Base-by-base conservation (phyloP, 2,329 filamentous ascomycete species). In the Alternaria atra region DNA sequence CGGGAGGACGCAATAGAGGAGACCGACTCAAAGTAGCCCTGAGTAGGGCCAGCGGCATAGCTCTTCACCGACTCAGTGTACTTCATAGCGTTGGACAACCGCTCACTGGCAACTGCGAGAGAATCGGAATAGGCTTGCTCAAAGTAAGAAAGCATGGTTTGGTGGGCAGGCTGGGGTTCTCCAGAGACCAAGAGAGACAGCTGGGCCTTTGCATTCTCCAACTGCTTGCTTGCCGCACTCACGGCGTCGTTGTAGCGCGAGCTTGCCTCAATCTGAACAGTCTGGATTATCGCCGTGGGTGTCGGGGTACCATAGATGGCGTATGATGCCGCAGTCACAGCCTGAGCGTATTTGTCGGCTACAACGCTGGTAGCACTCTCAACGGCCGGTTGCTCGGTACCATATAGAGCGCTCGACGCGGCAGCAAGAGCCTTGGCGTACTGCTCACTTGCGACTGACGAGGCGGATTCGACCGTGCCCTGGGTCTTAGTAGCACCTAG, bases 1-100 rank as follows among this genome's bases (percentile, higher is more conserved):
- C 86, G 86, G 32, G 89, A 88, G 0, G 90, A 86, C 0, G 92
- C 92, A 65, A 93, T 86, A 0, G 90, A 88, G 52, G 85, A 86
- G 30, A 89, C 84, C 6, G 85, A 87, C 60, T 84, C 83, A 17
- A 87, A 78, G 9, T 83, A 81, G 12, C 82, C 84, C 61, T 82
- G 81, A 5, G 80, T 80, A 3, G 80, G 78, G n/a, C 76, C 73
- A 20, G 77, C 77, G 13, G 72, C 79, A 44, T 78, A 79, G 68
- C 66, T 79, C 53, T 79, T 81, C 17, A 77, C 69, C 5, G 77
- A 77, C 15, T 78, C 70, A 7, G 79, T 80, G 56, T 79, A 80
- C 48, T 78, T 77, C n/a, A 88, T 74, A 5, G 86, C 88, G 29
- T 81, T 83, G 39, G 85, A 81, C 6, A 91, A 79, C 27, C 84